Evolutionary conservation across 768 basidiomycete species (phyloP).

Genomic region (Calocera viscosa): DNA sequence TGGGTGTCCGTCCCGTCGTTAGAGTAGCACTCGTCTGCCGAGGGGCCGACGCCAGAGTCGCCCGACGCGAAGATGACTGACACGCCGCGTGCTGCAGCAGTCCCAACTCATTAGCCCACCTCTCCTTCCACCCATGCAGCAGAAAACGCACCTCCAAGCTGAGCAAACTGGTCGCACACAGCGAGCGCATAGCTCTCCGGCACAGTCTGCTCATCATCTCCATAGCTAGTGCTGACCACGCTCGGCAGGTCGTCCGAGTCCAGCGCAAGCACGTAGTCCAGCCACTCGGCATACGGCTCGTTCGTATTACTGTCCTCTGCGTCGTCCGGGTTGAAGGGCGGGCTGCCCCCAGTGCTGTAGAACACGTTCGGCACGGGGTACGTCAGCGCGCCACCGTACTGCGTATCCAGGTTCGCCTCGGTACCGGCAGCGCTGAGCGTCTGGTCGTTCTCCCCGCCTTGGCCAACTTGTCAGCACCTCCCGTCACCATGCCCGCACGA

Average conservation of each 20-base stretch:
- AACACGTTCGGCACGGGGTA: conserved; percentile 45
- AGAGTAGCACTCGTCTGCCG: neutral
- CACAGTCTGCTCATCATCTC: conserved; percentile 2
- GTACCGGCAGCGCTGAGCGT: conserved; percentile 23
- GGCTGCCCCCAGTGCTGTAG: conserved; percentile 24
- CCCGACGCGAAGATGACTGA: conserved; percentile 32
- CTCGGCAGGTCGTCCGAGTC: neutral
- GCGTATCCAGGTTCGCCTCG: conserved; percentile 30
- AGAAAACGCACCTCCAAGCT: neutral
- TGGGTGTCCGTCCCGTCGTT: neutral
- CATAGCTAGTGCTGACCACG: neutral
- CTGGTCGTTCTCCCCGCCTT: conserved; percentile 28
- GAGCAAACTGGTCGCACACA: neutral
- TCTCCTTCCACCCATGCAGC: neutral
- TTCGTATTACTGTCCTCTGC: neutral
- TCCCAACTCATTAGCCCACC: neutral
- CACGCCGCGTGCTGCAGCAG: conserved; percentile 23
- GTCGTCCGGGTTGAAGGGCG: neutral
- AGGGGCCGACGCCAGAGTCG: conserved; percentile 27
- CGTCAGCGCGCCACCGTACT: conserved; percentile 39
- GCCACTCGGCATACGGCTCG: conserved; percentile 4
- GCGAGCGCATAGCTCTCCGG: neutral
- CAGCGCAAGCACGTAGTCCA: conserved; percentile 10
- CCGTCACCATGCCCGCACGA: neutral
- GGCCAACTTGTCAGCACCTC: neutral